These are phyloP conservation scores for Blastocystis sp. DNA, from an alignment of 352 stramenopile genomes.

Conservation along the genomic window DNA sequence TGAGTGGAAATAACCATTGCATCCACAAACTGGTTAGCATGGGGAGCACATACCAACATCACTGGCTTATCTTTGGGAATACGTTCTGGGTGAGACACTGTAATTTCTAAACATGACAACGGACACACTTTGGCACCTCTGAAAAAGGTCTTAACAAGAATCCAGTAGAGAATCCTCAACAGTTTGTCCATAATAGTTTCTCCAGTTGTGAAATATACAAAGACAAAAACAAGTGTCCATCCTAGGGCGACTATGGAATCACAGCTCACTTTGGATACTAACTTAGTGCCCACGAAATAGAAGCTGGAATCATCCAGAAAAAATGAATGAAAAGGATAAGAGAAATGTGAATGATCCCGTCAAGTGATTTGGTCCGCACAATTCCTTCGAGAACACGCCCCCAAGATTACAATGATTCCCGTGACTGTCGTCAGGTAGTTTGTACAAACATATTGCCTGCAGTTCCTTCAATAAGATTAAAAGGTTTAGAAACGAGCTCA, in stretches of 20 bases:
- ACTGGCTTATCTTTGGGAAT: constrained; percentile 66
- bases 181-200: constrained; percentile 66
- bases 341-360: background rate
- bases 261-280: background rate
- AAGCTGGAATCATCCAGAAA: constrained; percentile 12
- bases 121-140: background rate
- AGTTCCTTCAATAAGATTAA: no score
- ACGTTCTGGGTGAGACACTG: constrained; percentile 31
- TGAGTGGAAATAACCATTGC: constrained; percentile 64
- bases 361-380: background rate
- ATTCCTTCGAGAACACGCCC: constrained; percentile 3
- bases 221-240: constrained; percentile 53
- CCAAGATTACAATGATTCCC: background rate
- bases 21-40: constrained; percentile 67
- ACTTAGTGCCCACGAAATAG: constrained; percentile 39
- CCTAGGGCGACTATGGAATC: background rate
- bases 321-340: constrained; percentile 6
- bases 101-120: constrained; percentile 42
- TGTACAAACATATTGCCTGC: no score
- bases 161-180: constrained; percentile 36
- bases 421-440: background rate
- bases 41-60: constrained; percentile 66
- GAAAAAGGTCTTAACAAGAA: constrained; percentile 62
- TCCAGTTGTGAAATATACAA: constrained; percentile 52
- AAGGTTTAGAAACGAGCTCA: background rate